Conservation (phyloP, 1,139 yeast species). For the Yamadazyma atmosphaerica region DNA sequence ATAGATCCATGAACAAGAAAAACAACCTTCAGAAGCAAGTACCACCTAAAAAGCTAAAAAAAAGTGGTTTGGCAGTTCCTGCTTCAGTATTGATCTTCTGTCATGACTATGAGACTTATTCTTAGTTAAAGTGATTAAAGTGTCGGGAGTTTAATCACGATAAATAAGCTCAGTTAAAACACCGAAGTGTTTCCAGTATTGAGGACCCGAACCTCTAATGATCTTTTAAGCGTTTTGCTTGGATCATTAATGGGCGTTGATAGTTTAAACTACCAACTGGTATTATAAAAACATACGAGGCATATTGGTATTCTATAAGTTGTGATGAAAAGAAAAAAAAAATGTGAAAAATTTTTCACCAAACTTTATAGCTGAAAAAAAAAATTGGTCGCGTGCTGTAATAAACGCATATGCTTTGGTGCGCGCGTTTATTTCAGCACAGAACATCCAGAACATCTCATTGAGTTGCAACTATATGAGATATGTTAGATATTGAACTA, state of each 20-base stretch:
- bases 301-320: conserved; percentile 31
- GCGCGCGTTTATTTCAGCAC: conserved; percentile 8
- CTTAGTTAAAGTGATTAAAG: conserved; percentile 58
- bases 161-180: conserved; percentile 28
- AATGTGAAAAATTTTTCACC: conserved; percentile 10
- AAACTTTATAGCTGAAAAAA: conserved; percentile 9
- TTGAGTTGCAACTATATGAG: not conserved
- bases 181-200: conserved; percentile 14
- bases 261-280: not conserved
- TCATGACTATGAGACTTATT: conserved; percentile 13
- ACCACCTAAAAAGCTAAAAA: too few relatives aligned
- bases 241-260: not conserved
- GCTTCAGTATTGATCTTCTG: not conserved
- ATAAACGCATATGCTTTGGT: conserved; percentile 2
- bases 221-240: not conserved
- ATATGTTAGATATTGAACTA: too few relatives aligned
- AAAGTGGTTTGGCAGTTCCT: too few relatives aligned
- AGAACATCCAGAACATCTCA: conserved; percentile 1
- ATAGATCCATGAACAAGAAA: not conserved
- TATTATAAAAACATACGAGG: conserved; percentile 49
- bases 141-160: conserved; percentile 83
- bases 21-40: not conserved
- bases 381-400: too few relatives aligned
- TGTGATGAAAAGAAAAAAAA: conserved; percentile 10
- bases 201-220: conserved; percentile 76